Percentiles rank a stretch among this genome's conserved stretches.
Conservation (phyloP, 805 yeast genomes). For the Yarrowia sp. region DNA sequence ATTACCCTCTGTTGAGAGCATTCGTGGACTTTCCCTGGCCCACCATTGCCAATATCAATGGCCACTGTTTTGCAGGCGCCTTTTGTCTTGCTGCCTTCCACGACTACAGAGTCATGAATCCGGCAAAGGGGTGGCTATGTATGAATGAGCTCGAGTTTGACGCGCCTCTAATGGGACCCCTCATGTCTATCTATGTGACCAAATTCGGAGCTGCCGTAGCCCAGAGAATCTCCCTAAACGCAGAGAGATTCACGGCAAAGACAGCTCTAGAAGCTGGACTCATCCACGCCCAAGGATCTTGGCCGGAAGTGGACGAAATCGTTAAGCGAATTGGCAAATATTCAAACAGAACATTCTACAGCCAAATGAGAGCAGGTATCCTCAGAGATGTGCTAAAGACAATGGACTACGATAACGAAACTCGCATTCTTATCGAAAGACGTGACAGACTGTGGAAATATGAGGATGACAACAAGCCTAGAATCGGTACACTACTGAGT, state of each 20-base stretch:
- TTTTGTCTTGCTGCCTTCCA: constrained; percentile 41
- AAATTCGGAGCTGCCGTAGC: constrained; percentile 35
- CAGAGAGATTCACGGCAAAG: constrained; percentile 37
- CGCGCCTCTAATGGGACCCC: constrained; percentile 39
- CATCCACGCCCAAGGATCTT: constrained; percentile 38
- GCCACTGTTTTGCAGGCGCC: constrained; percentile 44
- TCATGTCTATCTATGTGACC: constrained; percentile 38
- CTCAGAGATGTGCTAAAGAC: neutral
- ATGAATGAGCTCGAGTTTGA: constrained; percentile 43
- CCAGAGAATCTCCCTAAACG: constrained; percentile 37
- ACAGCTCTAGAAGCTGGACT: constrained; percentile 35
- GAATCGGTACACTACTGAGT: neutral
- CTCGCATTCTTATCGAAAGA: neutral
- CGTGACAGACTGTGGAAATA: constrained; percentile 22
- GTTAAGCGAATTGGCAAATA: constrained; percentile 29
- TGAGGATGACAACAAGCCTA: constrained; percentile 1
- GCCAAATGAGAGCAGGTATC: constrained; percentile 5
- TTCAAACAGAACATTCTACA: neutral
- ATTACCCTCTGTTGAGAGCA: constrained; percentile 37
- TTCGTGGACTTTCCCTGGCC: constrained; percentile 42
- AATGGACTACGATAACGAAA: neutral
- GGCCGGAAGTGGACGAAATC: constrained; percentile 37
- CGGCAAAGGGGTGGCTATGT: constrained; percentile 40
- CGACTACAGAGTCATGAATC: constrained; percentile 43
- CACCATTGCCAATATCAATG: constrained; percentile 41